Base-by-base conservation (phyloP, 2,329 filamentous ascomycete species). In the Fusarium agapanthi region DNA sequence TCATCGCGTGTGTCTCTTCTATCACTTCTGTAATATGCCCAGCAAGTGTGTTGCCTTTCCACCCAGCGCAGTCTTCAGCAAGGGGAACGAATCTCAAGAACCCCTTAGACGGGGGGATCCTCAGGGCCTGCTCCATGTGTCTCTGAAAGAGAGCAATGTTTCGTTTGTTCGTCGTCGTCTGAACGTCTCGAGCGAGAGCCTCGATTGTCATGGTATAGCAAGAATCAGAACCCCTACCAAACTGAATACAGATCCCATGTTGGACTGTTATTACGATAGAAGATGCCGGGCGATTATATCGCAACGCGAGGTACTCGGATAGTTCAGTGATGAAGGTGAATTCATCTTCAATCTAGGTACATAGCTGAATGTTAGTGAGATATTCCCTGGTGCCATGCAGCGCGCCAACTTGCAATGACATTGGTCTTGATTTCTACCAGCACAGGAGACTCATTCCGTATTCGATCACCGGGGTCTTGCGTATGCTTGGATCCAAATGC, bases 151-250 rank as follows among this genome's bases (percentile, higher is more conserved):
- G 83, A n/a, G 88, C 86, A 2, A 93, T 90, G 80, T 95, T 96
- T 70, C 94, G 90, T 79, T 93, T 92, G 83, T 97, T 97, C 58
- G 90, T 93, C 7, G 90, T 88, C 0, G 93, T 89, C 68, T 91
- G 90, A 5, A 96, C 84, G 72, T 93, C 88, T 16, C 86, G 86
- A 3, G 92, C 87, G 15, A 96, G 85, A 2, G 93, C 91, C 40
- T 88, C 91, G 66, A 97, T 88, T 38, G 89, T 92, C 77, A 97
- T 85, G 67, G 91, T 88, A 78, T 97, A 98, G 26, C 93, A 93
- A 7, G 93, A 92, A 56, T 95, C 92, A 71, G 93, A 92, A 10
- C 90, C 91, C 40, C 91, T 92, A 5, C 89, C 92, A 67, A 95
- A 91, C 61, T 94, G 85, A 75, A 97, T 88, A 77, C 92, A 93